phyloP scores from a whole-genome alignment of 306 rosid genomes.

The Chamaecrista fasciculata region DNA sequence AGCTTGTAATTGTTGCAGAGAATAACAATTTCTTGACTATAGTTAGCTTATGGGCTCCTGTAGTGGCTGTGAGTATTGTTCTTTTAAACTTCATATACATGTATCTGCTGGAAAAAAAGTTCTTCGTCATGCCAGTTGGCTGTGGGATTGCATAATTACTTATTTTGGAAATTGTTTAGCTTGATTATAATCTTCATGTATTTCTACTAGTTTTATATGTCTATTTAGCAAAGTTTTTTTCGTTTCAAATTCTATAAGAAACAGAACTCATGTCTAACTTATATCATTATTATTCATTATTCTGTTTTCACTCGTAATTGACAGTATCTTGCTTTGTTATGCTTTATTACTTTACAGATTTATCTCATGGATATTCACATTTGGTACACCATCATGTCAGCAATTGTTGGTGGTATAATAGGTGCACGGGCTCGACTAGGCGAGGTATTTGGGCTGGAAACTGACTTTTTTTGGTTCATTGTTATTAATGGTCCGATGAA shows the following conservation, averaged over 20 bases:
- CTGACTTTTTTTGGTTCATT: not conserved
- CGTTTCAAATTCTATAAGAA: not conserved
- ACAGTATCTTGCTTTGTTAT: constrained; percentile 30
- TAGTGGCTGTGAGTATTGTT: constrained; percentile 82
- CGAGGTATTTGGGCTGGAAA: constrained; percentile 57
- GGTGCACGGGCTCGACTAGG: constrained; percentile 97
- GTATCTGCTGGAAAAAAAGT: constrained; percentile 10
- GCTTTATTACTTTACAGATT: constrained; percentile 54
- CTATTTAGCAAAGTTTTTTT: not conserved
- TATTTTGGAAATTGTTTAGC: not conserved
- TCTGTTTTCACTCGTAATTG: not conserved
- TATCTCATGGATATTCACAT: constrained; percentile 94
- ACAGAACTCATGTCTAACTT: not conserved
- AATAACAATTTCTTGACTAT: constrained; percentile 73
- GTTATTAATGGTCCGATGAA: not conserved
- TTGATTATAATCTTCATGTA: not conserved
- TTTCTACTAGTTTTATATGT: not conserved
- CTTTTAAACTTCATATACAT: constrained; percentile 6
- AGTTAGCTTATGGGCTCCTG: constrained; percentile 92
- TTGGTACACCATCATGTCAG: constrained; percentile 91
- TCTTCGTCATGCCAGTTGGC: constrained; percentile 6
- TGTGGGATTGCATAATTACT: not conserved
- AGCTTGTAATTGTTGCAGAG: constrained; percentile 51
- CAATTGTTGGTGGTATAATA: constrained; percentile 86
- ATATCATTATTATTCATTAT: not conserved